Conservation (phyloP, 805 yeast species). For the Metschnikowia matae region DNA sequence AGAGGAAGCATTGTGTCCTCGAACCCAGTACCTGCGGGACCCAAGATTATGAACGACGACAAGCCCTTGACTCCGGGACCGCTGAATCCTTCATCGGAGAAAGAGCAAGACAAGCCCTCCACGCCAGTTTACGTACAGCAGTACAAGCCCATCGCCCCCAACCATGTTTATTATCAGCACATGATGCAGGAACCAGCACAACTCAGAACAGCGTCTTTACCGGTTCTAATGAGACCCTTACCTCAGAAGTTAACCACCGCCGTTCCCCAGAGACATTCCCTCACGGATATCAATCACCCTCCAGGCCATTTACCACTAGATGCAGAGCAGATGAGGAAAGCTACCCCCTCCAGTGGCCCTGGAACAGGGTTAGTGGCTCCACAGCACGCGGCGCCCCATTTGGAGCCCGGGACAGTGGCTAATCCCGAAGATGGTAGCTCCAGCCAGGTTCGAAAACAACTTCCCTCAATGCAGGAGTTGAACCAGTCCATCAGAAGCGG, state of each 20-base stretch:
- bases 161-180: constrained; percentile 15
- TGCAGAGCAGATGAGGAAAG: not conserved
- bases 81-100: not conserved
- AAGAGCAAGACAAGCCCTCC: constrained; percentile 2
- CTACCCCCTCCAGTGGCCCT: not conserved
- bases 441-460: constrained; percentile 16
- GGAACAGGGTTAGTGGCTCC: not conserved
- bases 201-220: constrained; percentile 15
- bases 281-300: constrained; percentile 4
- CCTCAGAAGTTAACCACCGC: constrained; percentile 7
- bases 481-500: constrained; percentile 27
- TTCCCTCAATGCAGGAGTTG: constrained; percentile 37
- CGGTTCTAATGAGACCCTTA: constrained; percentile 13
- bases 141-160: constrained; percentile 16
- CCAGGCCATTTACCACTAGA: not conserved
- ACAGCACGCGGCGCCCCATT: constrained; percentile 1
- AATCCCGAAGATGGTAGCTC: not conserved
- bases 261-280: constrained; percentile 15
- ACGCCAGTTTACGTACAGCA: constrained; percentile 13
- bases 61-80: constrained; percentile 3
- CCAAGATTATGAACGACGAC: constrained; percentile 1
- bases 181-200: constrained; percentile 12
- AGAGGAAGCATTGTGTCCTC: not conserved
- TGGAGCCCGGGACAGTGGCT: not conserved
- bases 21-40: not conserved